Base-by-base conservation (phyloP, 1,139 yeast genomes). In the Geotrichum cucujoidarum region DNA sequence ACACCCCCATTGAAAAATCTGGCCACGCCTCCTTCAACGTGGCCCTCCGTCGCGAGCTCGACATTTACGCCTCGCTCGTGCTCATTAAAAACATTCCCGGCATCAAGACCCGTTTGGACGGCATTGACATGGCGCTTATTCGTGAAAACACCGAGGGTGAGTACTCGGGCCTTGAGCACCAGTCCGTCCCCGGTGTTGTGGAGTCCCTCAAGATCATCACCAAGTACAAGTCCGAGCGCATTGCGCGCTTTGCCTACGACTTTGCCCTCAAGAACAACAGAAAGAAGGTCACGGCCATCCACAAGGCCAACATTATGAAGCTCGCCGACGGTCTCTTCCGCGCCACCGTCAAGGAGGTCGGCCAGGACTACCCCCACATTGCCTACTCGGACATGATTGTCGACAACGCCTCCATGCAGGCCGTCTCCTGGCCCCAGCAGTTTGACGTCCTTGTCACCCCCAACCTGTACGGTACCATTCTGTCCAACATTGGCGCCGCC, bases 121-220 rank as follows among this genome's bases (percentile, higher is more conserved):
- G 86, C 58, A 86, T 90, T 58, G 97, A 90, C 73, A 80, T 90
- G 68, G 97, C 90, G 43, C 77, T 92, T 58, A 95, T 92, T 64
- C 88, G 98, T 77, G 98, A 92, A 74, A 92, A 92, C 79, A 80
- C 89, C 48, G 97, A 92, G 75, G 97, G 97, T 75, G 98, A 92
- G 73, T 92, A 89, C 76, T 89, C 97, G 51, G 98, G 98, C 63
- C 78, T 92, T 65, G 98, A 92, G 77, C 97, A 92, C 74, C 94
- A 86, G 72, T 87, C 96, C 44, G 94, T 87, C 64, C 95, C 95
- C 58, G 98, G 97, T 71, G 96, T 90, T 57, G 97, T 92, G 59
- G 97, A 92, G 76, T 87, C 96, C 39, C 77, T 92, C 63, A 92
- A 92, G 77, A 86, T 92, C 70, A 85, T 90, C 77, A 90, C 97